These are phyloP conservation scores for Quercus dentata DNA, from an alignment of 306 rosid species.

Conservation along the genomic window DNA sequence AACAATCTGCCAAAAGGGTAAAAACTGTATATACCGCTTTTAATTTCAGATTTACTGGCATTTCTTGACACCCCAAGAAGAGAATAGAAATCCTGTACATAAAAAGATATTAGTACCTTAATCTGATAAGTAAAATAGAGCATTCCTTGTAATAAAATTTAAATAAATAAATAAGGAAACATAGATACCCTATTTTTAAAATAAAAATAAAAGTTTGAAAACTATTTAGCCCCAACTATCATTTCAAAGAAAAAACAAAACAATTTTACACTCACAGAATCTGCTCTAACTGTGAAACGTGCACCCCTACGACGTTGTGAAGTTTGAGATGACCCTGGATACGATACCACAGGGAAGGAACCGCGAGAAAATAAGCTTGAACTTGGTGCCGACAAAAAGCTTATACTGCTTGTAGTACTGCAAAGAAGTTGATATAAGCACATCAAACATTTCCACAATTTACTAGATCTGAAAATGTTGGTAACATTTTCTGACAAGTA, in stretches of 20 bases:
- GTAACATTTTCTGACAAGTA: not conserved
- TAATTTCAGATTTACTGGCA: slow-evolving; percentile 92
- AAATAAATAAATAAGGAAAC: not conserved
- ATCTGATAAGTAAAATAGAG: slow-evolving; percentile 7
- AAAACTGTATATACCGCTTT: slow-evolving; percentile 61
- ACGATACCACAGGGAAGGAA: slow-evolving; percentile 43
- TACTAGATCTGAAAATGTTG: not conserved
- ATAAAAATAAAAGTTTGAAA: not conserved
- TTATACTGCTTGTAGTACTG: slow-evolving; percentile 54
- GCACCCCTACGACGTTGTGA: slow-evolving; percentile 55
- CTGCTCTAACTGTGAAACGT: slow-evolving; percentile 77
- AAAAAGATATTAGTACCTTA: slow-evolving; percentile 16
- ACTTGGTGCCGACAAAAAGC: slow-evolving; percentile 45
- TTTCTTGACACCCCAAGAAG: slow-evolving; percentile 86
- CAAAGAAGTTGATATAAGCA: slow-evolving; percentile 25
- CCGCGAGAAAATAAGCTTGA: slow-evolving; percentile 62
- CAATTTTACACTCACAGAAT: slow-evolving; percentile 53
- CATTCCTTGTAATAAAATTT: not conserved
- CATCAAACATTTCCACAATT: slow-evolving; percentile 1
- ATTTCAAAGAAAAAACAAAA: slow-evolving; percentile 12
- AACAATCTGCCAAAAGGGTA: not conserved
- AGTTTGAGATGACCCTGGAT: slow-evolving; percentile 43
- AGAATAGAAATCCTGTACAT: slow-evolving; percentile 82
- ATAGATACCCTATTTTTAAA: not conserved
- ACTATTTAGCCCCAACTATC: not conserved